Base-by-base conservation (phyloP, 2,329 filamentous ascomycete genomes). In the Orbilia quercus region DNA sequence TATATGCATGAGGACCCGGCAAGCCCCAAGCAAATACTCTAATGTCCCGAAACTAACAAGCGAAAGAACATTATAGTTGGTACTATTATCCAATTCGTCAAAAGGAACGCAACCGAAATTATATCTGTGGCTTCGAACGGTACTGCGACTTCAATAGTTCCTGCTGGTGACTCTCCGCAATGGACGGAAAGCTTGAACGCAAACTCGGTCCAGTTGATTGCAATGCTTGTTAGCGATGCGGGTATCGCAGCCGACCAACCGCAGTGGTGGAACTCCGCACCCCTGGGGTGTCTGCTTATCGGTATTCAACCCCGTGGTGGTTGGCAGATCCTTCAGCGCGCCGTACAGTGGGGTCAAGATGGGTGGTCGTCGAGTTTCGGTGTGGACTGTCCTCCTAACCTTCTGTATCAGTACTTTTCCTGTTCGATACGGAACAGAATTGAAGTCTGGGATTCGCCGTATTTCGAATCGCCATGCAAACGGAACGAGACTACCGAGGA, bases 221-320 rank as follows among this genome's bases (percentile, higher is more conserved):
- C 66, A n/a, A 71, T 71, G 66, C 47, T 71, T 5, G 66, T 71
- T 20, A 64, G 66, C 34, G 66, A 71, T 47, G 66, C 66, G 45
- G 66, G 66, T 20, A 55, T 71, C n/a, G 66, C 66, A 12, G 58
- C 54, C 7, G 58, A 58, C 25, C 40, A 63, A 25, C 66, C 66
- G 14, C 54, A 71, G 31, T 63, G 57, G 66, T 71, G 66, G 66
- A 71, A 71, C 9, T 42, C 36, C 31, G 45, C 57, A n/a, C 58
- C 66, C 14, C 58, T 71, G 9, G 66, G 66, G 22, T 71, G 66
- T 34, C 34, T 71, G 2, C 59, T 71, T 34, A 71, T 71, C 38
- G 66, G 66, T 1, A 54, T 71, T 16, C 66, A 71, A 55, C 66
- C 66, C 47, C 57, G 66, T 9, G 66, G 66, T n/a, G 57, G 66